Evolutionary conservation across 352 stramenopile genomes (phyloP), one percentile per base, ranked within the genome.

Genomic region (Albugo laibachii): DNA sequence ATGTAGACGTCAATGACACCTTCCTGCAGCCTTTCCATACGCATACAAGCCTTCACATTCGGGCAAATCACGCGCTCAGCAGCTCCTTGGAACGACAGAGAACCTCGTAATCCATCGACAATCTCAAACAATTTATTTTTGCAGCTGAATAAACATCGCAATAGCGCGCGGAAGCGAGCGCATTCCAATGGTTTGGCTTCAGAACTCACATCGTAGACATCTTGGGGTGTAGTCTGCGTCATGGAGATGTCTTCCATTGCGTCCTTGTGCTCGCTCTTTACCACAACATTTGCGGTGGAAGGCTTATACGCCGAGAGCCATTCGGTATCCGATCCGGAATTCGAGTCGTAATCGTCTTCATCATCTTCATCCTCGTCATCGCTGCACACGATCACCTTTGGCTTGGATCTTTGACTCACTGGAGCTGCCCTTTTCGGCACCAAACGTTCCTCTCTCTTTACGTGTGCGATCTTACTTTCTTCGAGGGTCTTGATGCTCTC

Each of bases 141-240:
- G 31, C 62, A 61, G 13, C 72, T 88, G 47, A 88, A 85, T 2
- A 88, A 53, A 62, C 76, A 84, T 31, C 76, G 66, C 27, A 88
- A 77, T 19, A 65, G 56, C 6, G 76, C 76, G 8, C 76, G 70
- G 34, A 83, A 80, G 49, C 56, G 66, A 1, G 61, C 62, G 36
- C 83, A 73, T 49, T 83, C 65, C 0, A 65, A 53, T 1, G 13
- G 19, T 15, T 36, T 44, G 5, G 47, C 60, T 45, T 88, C 76
- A 0, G 65, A 74, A 12, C 57, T 48, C 5, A 79, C 47, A 27
- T 68, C 58, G 41, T 88, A 88, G 1, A 55, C 39, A 12, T 59
- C 56, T 1, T 57, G 24, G 3, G 24, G 3, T 31, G 3, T 8
- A 8, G 8, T 31, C 8, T 3, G 24, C 3, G 24, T 50, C 24